Conservation (phyloP, 164 flowering plant species). For the Buxus sempervirens region DNA sequence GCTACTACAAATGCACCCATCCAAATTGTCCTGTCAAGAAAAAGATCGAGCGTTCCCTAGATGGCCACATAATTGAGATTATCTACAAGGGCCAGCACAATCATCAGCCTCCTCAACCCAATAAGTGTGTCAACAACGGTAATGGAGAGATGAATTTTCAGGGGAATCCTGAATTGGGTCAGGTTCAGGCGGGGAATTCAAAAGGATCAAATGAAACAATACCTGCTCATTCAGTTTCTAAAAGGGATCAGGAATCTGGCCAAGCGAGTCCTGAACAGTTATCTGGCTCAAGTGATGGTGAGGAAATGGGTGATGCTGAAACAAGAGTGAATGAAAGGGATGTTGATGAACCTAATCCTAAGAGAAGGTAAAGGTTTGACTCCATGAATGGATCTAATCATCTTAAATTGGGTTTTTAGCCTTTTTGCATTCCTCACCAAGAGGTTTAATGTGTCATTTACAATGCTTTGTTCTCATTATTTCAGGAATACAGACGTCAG, state of each 20-base stretch:
- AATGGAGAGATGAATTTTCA: conserved; percentile 17
- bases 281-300: conserved; percentile 52
- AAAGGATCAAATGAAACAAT: conserved; percentile 19
- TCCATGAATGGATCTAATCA: neutral
- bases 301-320: conserved; percentile 45
- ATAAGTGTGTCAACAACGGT: conserved; percentile 45
- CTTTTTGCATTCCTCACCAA: neutral
- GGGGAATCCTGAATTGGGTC: conserved; percentile 22
- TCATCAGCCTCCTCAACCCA: conserved; percentile 45
- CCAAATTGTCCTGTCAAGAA: conserved; percentile 61
- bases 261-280: conserved; percentile 36
- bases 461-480: neutral
- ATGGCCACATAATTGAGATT: conserved; percentile 69
- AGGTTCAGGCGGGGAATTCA: conserved; percentile 19
- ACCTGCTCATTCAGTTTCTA: conserved; percentile 12
- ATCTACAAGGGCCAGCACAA: conserved; percentile 64
- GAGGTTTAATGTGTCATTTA: neutral
- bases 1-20: conserved; percentile 65
- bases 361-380: conserved; percentile 40
- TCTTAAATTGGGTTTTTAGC: neutral
- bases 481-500: conserved; percentile 32
- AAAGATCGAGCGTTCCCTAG: conserved; percentile 55
- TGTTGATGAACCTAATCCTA: conserved; percentile 53
- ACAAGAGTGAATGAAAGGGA: conserved; percentile 34
- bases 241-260: conserved; percentile 42